These are phyloP conservation scores for Penicillium robsamsonii DNA, from an alignment of 495 filamentous ascomycete species.

Conservation along the genomic window DNA sequence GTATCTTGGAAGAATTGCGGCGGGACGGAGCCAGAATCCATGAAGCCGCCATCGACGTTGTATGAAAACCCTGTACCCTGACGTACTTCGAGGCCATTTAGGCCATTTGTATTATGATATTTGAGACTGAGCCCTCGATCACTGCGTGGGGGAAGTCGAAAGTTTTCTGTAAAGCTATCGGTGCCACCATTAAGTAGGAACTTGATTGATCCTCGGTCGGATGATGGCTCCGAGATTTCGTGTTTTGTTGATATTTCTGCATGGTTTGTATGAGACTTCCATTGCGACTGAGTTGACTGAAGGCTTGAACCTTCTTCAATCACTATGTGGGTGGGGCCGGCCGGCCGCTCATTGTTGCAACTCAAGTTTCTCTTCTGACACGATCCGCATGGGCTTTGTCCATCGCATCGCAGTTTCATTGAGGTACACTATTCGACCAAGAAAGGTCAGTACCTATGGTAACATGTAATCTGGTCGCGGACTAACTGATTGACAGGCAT, in stretches of 20 bases:
- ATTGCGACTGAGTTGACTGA: neutral
- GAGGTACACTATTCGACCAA: slow-evolving; percentile 40
- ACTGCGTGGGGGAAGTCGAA: slow-evolving; percentile 42
- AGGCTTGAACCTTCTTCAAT: slow-evolving; percentile 19
- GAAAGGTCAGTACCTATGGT: neutral
- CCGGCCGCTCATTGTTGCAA: slow-evolving; percentile 42
- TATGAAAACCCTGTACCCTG: slow-evolving; percentile 21
- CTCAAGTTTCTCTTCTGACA: slow-evolving; percentile 44
- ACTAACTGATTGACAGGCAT: slow-evolving; percentile 49
- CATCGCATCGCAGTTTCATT: slow-evolving; percentile 54
- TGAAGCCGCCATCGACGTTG: slow-evolving; percentile 19
- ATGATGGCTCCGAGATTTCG: slow-evolving; percentile 28
- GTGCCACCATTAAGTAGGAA: slow-evolving; percentile 49
- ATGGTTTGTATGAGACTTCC: slow-evolving; percentile 1
- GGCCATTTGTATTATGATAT: slow-evolving; percentile 31
- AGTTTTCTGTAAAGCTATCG: slow-evolving; percentile 47
- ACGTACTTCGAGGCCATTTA: slow-evolving; percentile 27
- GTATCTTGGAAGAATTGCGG: slow-evolving; percentile 41
- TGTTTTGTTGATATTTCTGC: slow-evolving; percentile 24
- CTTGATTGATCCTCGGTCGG: slow-evolving; percentile 48
- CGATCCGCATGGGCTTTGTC: slow-evolving; percentile 45
- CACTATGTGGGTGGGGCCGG: slow-evolving; percentile 11
- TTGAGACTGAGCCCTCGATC: slow-evolving; percentile 38
- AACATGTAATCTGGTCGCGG: neutral
- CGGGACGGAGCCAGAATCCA: slow-evolving; percentile 26